These are phyloP conservation scores for Colletotrichum sp. DNA, from an alignment of 2,329 filamentous ascomycete genomes.

Conservation along the genomic window DNA sequence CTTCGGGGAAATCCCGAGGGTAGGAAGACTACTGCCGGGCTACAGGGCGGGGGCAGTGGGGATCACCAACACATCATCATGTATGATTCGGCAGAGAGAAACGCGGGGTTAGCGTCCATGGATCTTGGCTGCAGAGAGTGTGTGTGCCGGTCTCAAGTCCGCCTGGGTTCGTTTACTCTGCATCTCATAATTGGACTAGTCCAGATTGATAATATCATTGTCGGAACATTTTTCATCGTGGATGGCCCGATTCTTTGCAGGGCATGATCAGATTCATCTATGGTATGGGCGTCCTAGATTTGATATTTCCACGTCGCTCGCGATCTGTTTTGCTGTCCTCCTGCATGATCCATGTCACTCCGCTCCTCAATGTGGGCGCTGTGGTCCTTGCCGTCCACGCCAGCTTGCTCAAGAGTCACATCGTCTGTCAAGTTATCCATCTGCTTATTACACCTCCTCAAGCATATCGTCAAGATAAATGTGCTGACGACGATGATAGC, in stretches of 20 bases:
- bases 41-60: neutral
- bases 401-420: neutral
- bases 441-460: slow-evolving; percentile 16
- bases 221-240: neutral
- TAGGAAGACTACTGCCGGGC: neutral
- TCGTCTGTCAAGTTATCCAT: neutral
- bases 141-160: neutral
- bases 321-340: accelerated
- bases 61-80: neutral
- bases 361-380: neutral
- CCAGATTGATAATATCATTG: neutral
- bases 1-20: neutral
- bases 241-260: neutral
- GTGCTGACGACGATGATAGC: slow-evolving; percentile 26
- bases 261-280: neutral
- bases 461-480: slow-evolving; percentile 21
- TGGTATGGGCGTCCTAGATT: neutral
- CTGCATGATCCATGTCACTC: neutral
- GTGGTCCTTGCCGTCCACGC: neutral
- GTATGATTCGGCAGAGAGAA: neutral
- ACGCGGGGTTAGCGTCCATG: neutral
- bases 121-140: neutral
- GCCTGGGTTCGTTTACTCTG: neutral
- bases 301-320: neutral
- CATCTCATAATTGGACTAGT: neutral